Evolutionary conservation across 345 rosid genomes (phyloP), one percentile per base, ranked within the genome.

Genomic region (Citrus trifoliata): DNA sequence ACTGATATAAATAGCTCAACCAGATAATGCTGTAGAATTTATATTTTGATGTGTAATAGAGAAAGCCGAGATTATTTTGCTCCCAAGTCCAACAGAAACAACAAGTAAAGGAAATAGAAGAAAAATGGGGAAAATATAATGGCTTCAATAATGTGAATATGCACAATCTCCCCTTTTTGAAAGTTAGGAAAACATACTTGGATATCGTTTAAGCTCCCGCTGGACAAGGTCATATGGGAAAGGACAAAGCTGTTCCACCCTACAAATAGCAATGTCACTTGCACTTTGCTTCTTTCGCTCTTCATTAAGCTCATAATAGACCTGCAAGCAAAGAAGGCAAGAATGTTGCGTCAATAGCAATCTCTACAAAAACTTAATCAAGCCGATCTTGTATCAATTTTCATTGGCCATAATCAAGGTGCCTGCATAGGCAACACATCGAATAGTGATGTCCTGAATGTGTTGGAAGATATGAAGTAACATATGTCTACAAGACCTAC

Each of bases 191-290:
- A 24, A 81, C 88, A 28, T 86, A 91, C 95, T 92, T 82, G 93
- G 95, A 80, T 91, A 91, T 76, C 92, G 85, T 82, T 91, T 91
- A 9, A 93, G 90, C 82, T 93, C 97, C 60, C 95, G 89, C 80
- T 91, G 95, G 53, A 88, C 77, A 68, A 93, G 97, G 80, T 93
- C 94, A 75, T 88, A 90, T 65, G 95, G 97, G 85, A 91, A 91
- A 1, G 97, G 95, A 58, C 93, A 91, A 76, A 93, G 88, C 78
- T 93, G 95, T 78, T 93, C 97, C 75, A 91, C 92, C 83, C 97
- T 86, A 65, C 97, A 93, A 8, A 93, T 91, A 53, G 97, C 97
- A 79, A 93, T 81, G 70, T 93, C 94, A 32, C 65, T 77, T 7
- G 87, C 92, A 25, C 76, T 77, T 7, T 28, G 72, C 88, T 85